These are phyloP conservation scores for Globisporangium ultimum DNA, from an alignment of 352 stramenopile genomes.

Conservation along the genomic window DNA sequence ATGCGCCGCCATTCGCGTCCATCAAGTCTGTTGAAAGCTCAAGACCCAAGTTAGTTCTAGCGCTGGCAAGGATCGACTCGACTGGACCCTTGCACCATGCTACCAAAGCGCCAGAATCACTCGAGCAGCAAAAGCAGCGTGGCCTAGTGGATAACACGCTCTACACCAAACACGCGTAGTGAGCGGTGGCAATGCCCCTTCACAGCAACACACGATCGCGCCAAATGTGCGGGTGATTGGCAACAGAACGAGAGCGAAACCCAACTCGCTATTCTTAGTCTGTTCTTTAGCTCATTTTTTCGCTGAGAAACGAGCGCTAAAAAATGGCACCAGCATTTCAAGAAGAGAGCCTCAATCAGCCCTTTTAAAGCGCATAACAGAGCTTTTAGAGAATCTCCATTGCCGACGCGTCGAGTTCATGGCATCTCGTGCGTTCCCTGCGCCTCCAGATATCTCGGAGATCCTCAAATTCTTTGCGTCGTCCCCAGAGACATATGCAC, in stretches of 20 bases:
- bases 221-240: no score
- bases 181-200: no score
- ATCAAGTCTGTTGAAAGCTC: no score
- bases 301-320: no score
- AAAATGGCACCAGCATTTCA: no score
- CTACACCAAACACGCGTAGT: no score
- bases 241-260: no score
- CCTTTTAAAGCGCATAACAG: no score
- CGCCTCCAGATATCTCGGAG: constrained; percentile 40
- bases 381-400: neutral
- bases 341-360: no score
- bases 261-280: constrained; percentile 2
- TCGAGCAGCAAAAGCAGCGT: no score
- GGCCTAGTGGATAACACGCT: no score
- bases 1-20: neutral
- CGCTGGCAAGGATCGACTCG: neutral
- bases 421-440: constrained; percentile 22
- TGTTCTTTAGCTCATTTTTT: neutral
- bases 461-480: constrained; percentile 42
- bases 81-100: neutral
- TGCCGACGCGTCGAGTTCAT: neutral
- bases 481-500: neutral
- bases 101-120: neutral
- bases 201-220: neutral
- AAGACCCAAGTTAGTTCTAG: neutral